A percentile compares a stretch with the other conserved stretches of the same genome.
Evolutionary conservation across 2,329 filamentous ascomycete genomes (phyloP).

Genomic region (Pseudocercospora eumusae): DNA sequence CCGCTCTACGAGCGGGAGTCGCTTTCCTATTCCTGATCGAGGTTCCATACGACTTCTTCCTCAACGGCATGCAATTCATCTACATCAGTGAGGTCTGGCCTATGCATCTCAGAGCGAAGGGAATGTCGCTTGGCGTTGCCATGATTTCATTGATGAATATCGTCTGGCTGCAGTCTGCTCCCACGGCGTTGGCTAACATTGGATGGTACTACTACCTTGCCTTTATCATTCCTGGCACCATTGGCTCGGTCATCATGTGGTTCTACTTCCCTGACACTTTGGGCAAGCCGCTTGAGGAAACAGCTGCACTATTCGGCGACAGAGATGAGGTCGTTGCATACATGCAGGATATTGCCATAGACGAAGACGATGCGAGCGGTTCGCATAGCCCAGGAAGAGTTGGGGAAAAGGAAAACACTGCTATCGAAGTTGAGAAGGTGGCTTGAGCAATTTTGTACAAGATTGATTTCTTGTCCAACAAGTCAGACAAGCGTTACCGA

Average conservation of each 20-base stretch:
- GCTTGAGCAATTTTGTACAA: not conserved
- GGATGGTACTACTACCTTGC: conserved; percentile 27
- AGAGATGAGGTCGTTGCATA: conserved; percentile 21
- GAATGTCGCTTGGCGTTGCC: conserved; percentile 28
- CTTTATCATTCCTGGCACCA: conserved; percentile 28
- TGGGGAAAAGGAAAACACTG: not conserved
- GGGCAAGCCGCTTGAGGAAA: conserved; percentile 28
- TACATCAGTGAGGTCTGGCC: conserved; percentile 28
- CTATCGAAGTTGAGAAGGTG: conserved; percentile 6
- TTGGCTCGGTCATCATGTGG: conserved; percentile 24
- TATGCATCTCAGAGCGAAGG: conserved; percentile 30
- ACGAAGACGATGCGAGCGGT: not conserved
- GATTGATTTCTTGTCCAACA: not conserved
- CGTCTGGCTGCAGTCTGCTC: conserved; percentile 30
- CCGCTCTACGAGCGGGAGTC: conserved; percentile 23
- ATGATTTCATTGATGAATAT: conserved; percentile 33
- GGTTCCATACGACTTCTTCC: conserved; percentile 25
- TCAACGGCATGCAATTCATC: conserved; percentile 29
- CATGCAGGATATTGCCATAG: conserved; percentile 13
- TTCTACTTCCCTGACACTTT: conserved; percentile 23
- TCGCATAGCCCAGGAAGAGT: not conserved
- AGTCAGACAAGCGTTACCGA: not conserved
- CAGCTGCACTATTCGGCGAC: conserved; percentile 29
- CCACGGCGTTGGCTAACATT: conserved; percentile 19
- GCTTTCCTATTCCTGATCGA: conserved; percentile 27